Conservation (phyloP, 2,329 filamentous ascomycete species). For the Hymenoscyphus infarciens region DNA sequence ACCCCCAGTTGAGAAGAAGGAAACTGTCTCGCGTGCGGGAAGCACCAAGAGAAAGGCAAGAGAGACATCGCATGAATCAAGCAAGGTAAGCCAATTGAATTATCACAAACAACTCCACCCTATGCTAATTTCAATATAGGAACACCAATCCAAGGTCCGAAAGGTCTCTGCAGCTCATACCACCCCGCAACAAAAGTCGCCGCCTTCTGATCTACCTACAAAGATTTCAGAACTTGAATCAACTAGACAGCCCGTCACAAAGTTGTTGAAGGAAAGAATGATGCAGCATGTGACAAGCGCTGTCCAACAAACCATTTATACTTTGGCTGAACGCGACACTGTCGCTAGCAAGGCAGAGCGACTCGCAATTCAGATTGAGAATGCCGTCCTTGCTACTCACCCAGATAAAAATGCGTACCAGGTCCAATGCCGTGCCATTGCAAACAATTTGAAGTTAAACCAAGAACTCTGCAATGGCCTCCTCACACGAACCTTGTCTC, state of each 20-base stretch:
- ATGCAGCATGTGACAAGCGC: constrained; percentile 61
- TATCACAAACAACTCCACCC: neutral
- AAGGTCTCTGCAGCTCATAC: constrained; percentile 50
- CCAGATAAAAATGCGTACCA: constrained; percentile 50
- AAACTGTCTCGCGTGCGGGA: constrained; percentile 38
- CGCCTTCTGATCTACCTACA: constrained; percentile 44
- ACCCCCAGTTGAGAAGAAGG: constrained; percentile 35
- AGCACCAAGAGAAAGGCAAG: constrained; percentile 54
- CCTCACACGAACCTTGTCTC: constrained; percentile 66
- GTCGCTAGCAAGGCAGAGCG: constrained; percentile 63
- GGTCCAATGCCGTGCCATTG: constrained; percentile 69
- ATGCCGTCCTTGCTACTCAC: constrained; percentile 58
- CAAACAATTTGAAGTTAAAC: constrained; percentile 89
- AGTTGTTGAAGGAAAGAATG: constrained; percentile 68
- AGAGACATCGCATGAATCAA: constrained; percentile 52
- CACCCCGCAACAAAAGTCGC: constrained; percentile 33
- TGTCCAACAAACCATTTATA: constrained; percentile 61
- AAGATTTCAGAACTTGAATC: constrained; percentile 56
- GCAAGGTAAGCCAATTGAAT: constrained; percentile 43
- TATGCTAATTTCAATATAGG: constrained; percentile 34
- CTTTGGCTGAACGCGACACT: constrained; percentile 60
- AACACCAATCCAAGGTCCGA: constrained; percentile 46
- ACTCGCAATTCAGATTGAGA: constrained; percentile 76
- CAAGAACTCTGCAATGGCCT: constrained; percentile 71
- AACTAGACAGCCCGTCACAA: constrained; percentile 64